These are phyloP conservation scores for Rhodotorula kratochvilovae DNA, from an alignment of 768 basidiomycete species.

Conservation along the genomic window DNA sequence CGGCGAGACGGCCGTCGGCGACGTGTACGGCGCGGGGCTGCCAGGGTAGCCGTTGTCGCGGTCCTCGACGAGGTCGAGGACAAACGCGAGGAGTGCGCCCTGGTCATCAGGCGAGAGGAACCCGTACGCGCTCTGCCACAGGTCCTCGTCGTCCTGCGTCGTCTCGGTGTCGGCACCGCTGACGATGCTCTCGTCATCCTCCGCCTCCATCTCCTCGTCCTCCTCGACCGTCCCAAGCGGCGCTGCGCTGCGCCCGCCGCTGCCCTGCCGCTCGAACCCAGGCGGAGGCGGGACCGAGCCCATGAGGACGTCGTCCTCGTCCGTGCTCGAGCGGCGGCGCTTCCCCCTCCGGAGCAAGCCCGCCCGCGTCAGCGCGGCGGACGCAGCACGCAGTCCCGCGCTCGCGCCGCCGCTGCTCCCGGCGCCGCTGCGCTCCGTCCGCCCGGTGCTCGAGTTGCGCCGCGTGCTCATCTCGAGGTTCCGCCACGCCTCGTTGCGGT, in stretches of 20 bases:
- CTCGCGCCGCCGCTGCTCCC: too few species aligned
- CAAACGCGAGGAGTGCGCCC: slow-evolving; percentile 1
- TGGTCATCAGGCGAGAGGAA: slow-evolving; percentile 18
- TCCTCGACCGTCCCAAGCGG: slow-evolving; percentile 23
- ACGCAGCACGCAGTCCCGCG: not conserved
- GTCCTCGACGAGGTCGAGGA: slow-evolving; percentile 26
- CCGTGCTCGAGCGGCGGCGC: not conserved
- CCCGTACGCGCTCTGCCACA: slow-evolving; percentile 2
- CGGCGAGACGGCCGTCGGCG: slow-evolving; percentile 6
- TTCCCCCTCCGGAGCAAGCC: not conserved
- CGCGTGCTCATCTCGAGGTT: slow-evolving; percentile 5
- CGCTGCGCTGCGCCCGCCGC: not conserved
- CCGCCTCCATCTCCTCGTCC: slow-evolving; percentile 14
- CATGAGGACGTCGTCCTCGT: slow-evolving; percentile 15
- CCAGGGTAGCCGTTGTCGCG: not conserved
- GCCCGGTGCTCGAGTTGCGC: not conserved
- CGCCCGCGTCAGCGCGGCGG: not conserved
- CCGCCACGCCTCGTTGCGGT: slow-evolving; percentile 29
- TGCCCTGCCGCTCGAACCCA: not conserved
- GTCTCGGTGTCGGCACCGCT: not conserved
- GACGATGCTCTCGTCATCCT: not conserved
- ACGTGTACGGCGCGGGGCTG: not conserved
- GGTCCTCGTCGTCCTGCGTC: slow-evolving; percentile 10
- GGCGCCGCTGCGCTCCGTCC: not conserved
- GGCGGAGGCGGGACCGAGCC: slow-evolving; percentile 1